phyloP scores from a whole-genome alignment of 306 rosid genomes.

The Quercus engelmannii region DNA sequence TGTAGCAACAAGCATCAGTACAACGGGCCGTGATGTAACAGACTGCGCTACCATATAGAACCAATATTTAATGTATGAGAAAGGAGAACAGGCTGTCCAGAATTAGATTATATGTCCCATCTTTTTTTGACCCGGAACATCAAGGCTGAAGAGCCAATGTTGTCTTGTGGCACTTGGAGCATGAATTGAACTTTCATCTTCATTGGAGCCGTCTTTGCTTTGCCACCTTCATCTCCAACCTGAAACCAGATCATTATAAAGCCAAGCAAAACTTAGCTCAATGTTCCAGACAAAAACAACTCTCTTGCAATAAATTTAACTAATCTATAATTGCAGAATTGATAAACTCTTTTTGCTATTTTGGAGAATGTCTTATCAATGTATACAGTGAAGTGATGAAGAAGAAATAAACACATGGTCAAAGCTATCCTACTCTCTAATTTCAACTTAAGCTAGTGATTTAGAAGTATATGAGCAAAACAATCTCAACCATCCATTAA shows the following conservation, averaged over 20 bases:
- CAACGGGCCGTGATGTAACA: not conserved
- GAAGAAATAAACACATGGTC: not conserved
- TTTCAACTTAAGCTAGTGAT: not conserved
- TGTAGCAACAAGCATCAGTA: not conserved
- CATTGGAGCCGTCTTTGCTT: conserved; percentile 88
- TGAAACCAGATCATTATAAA: conserved; percentile 30
- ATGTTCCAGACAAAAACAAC: not conserved
- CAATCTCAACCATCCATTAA: not conserved
- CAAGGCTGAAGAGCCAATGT: conserved; percentile 68
- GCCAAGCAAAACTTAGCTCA: conserved; percentile 1
- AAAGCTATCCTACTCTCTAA: not conserved
- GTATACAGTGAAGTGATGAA: not conserved
- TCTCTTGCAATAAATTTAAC: not conserved
- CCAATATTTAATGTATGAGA: not conserved
- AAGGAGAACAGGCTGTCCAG: not conserved
- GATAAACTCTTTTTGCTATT: not conserved
- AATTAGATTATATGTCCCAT: conserved; percentile 68
- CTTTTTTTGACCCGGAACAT: conserved; percentile 94
- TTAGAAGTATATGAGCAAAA: not conserved
- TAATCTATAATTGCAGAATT: not conserved
- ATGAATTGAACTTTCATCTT: conserved; percentile 94
- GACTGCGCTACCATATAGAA: not conserved
- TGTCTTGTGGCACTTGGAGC: conserved; percentile 97
- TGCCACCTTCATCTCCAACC: conserved; percentile 94
- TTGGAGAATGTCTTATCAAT: not conserved